Conservation (phyloP, 176 grass and related monocot genomes). For the Avena insularis region DNA sequence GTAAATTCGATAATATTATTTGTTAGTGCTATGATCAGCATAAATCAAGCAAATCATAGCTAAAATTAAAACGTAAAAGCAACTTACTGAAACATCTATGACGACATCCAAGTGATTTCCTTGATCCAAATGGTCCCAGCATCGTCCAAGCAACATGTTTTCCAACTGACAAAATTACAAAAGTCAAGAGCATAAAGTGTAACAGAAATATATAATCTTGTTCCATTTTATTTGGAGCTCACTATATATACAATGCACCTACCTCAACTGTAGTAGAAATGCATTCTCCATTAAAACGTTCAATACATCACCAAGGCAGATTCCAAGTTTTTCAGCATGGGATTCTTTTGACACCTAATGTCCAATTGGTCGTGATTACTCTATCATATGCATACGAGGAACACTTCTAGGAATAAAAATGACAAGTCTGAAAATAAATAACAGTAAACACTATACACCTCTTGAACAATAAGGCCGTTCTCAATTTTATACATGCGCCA, state of each 20-base stretch:
- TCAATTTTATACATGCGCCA: neutral
- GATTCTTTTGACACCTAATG: conserved; percentile 22
- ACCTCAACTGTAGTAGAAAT: neutral
- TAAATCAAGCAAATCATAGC: neutral
- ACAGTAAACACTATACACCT: neutral
- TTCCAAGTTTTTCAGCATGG: conserved; percentile 10
- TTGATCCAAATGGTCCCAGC: conserved; percentile 4
- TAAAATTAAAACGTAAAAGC: neutral
- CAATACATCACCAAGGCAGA: neutral
- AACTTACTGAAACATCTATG: neutral
- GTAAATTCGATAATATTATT: neutral
- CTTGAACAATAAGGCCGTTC: conserved; percentile 11
- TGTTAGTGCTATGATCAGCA: neutral
- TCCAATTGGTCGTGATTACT: neutral
- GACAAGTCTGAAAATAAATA: neutral
- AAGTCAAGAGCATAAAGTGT: neutral
- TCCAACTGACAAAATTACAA: neutral
- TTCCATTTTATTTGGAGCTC: neutral
- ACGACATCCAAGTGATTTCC: neutral
- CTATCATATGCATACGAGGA: neutral
- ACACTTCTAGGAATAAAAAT: neutral
- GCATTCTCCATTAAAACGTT: conserved; percentile 8
- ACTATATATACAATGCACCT: neutral
- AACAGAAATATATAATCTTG: neutral
- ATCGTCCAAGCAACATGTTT: neutral